Percentiles rank a stretch among this genome's conserved stretches.
phyloP scores from a whole-genome alignment of 352 stramenopile species.

The Phytophthora brassicae region DNA sequence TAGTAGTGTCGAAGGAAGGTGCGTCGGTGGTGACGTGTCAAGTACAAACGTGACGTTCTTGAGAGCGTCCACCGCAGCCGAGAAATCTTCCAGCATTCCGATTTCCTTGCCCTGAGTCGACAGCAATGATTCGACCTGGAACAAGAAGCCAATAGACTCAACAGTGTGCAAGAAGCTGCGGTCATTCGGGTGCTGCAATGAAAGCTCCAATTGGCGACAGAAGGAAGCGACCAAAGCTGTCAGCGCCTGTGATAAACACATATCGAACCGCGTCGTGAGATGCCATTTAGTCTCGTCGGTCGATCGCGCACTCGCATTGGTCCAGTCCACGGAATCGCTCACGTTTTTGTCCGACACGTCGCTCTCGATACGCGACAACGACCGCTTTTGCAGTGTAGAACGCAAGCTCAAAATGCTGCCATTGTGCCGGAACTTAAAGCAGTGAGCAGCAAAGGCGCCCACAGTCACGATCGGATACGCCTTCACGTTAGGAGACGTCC shows the following conservation, averaged over 20 bases:
- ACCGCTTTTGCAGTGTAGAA: slow-evolving; percentile 55
- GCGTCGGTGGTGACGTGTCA: slow-evolving; percentile 57
- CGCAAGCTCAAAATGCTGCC: slow-evolving; percentile 72
- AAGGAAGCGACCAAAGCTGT: slow-evolving; percentile 75
- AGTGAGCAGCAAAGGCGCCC: slow-evolving; percentile 79
- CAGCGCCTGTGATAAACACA: slow-evolving; percentile 78
- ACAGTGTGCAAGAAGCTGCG: slow-evolving; percentile 60
- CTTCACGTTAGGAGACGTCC: slow-evolving; percentile 61
- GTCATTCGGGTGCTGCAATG: slow-evolving; percentile 65
- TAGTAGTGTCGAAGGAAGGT: slow-evolving; percentile 68
- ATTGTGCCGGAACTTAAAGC: slow-evolving; percentile 81
- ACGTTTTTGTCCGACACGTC: slow-evolving; percentile 39
- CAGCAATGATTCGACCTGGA: slow-evolving; percentile 92
- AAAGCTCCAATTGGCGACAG: slow-evolving; percentile 67
- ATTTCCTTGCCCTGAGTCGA: slow-evolving; percentile 95
- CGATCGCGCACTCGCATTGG: slow-evolving; percentile 39
- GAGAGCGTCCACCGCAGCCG: slow-evolving; percentile 75
- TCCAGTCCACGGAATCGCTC: slow-evolving; percentile 54
- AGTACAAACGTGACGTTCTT: slow-evolving; percentile 69
- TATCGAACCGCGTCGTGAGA: slow-evolving; percentile 73
- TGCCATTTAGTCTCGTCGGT: slow-evolving; percentile 78
- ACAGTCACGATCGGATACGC: slow-evolving; percentile 75
- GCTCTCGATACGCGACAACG: slow-evolving; percentile 52
- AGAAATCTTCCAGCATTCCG: slow-evolving; percentile 94
- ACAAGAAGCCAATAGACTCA: slow-evolving; percentile 75